These are phyloP conservation scores for Balamuthia mandrillaris DNA, from an alignment of 208 protist species.

Conservation along the genomic window DNA sequence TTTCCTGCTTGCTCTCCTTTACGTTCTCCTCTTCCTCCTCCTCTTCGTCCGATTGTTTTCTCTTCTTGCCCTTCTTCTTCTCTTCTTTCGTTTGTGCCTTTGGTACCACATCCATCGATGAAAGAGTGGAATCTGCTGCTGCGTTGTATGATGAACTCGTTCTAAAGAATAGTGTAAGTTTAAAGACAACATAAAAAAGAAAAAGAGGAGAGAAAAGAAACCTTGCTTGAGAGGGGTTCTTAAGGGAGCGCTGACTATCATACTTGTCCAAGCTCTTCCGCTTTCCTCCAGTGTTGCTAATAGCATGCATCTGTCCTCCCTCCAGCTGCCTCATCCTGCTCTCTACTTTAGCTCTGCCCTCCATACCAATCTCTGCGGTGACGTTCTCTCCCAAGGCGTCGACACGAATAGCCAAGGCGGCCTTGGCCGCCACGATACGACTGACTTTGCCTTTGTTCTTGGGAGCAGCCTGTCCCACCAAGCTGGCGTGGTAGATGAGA, in stretches of 20 bases:
- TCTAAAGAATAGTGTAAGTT: no score
- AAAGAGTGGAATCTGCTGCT: conserved; percentile 6
- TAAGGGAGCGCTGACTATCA: background rate
- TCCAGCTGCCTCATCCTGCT: conserved; percentile 29
- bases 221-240: conserved; percentile 14
- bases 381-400: conserved; percentile 95
- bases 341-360: conserved; percentile 62
- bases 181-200: background rate
- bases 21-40: conserved; percentile 24
- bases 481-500: conserved; percentile 96
- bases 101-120: no score
- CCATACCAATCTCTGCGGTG: conserved; percentile 73
- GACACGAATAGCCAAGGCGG: conserved; percentile 92
- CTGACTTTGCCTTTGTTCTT: conserved; percentile 87
- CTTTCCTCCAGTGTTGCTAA: conserved; percentile 1
- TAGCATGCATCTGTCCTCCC: background rate
- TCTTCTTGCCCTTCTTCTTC: background rate
- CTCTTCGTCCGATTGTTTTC: background rate
- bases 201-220: background rate
- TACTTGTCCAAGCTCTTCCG: background rate
- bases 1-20: background rate
- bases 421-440: conserved; percentile 96
- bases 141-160: no score
- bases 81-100: background rate
- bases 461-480: conserved; percentile 88